Evolutionary conservation across 83 land plant species (phyloP).

Genomic region (Thuja plicata): DNA sequence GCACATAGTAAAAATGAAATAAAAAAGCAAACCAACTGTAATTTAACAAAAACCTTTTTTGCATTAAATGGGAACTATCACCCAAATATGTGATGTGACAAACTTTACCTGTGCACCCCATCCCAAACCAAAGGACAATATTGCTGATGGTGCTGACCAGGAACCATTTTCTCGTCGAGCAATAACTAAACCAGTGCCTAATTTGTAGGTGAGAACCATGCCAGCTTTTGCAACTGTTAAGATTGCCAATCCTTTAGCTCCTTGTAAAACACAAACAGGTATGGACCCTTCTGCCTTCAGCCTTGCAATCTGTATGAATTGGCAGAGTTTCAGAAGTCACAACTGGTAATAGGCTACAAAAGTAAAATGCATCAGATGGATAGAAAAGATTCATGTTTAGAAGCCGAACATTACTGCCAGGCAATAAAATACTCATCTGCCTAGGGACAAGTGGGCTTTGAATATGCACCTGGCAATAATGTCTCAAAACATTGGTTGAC

Average conservation of each 20-base stretch:
- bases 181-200: conserved; percentile 94
- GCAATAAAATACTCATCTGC: not conserved
- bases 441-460: not conserved
- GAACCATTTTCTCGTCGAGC: conserved; percentile 81
- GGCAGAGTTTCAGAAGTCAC: not conserved
- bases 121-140: conserved; percentile 84
- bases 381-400: not conserved
- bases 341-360: not conserved
- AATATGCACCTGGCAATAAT: conserved; percentile 69
- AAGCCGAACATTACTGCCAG: not conserved
- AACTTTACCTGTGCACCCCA: conserved; percentile 96
- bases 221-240: conserved; percentile 90
- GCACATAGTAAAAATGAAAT: conserved; percentile 7
- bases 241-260: conserved; percentile 90
- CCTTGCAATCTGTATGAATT: conserved; percentile 43
- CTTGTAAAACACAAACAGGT: conserved; percentile 73
- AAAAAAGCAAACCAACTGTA: conserved; percentile 3
- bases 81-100: not conserved
- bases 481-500: conserved; percentile 71
- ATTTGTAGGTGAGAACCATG: conserved; percentile 74
- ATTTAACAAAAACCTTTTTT: not conserved
- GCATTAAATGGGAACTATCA: not conserved
- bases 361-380: not conserved
- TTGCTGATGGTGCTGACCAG: conserved; percentile 99
- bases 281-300: conserved; percentile 81